phyloP scores from a whole-genome alignment of 768 basidiomycete genomes.

The Rhizopogon sp. region DNA sequence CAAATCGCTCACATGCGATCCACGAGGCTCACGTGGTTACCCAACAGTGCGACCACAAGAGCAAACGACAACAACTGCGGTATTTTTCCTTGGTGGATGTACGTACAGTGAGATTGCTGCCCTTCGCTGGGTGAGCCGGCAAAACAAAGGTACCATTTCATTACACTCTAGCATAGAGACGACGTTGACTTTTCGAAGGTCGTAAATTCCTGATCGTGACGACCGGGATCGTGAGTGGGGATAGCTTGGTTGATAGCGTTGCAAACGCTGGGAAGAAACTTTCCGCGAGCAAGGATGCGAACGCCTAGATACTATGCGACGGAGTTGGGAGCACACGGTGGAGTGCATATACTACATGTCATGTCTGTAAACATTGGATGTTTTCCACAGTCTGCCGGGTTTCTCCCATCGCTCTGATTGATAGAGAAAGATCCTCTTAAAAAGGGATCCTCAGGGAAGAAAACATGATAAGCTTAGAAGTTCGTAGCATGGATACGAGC shows the following conservation, averaged over 20 bases:
- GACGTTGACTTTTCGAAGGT: constrained; percentile 40
- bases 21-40: background rate
- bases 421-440: background rate
- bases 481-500: background rate
- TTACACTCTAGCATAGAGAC: background rate
- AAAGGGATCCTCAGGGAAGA: background rate
- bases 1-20: background rate
- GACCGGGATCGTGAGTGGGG: constrained; percentile 84
- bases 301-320: constrained; percentile 25
- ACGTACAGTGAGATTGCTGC: constrained; percentile 98
- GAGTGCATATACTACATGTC: background rate
- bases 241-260: constrained; percentile 65
- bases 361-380: background rate
- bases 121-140: constrained; percentile 84
- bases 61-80: constrained; percentile 74
- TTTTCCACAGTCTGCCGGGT: background rate
- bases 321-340: background rate
- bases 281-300: constrained; percentile 35
- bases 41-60: constrained; percentile 46
- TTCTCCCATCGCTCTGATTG: background rate
- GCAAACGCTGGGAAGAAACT: constrained; percentile 35
- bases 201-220: constrained; percentile 88
- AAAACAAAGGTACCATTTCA: constrained; percentile 60
- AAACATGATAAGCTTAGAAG: background rate
- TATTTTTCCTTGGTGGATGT: constrained; percentile 96